Evolutionary conservation across 495 filamentous ascomycete species (phyloP).

Genomic region (Penicillium canescens): DNA sequence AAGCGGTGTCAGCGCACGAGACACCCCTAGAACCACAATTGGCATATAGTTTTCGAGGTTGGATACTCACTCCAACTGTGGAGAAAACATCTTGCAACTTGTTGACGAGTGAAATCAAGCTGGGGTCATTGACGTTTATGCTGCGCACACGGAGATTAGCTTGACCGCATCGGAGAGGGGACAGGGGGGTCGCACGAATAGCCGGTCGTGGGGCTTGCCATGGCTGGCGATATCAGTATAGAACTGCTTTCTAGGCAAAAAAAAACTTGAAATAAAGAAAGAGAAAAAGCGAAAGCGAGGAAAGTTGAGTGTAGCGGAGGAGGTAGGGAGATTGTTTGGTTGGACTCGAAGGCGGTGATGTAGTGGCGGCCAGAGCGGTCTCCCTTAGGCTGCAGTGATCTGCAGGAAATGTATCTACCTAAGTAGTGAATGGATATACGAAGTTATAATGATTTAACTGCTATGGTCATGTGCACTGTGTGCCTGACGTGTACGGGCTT

Average conservation of each 20-base stretch:
- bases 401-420: background rate
- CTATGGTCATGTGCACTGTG: background rate
- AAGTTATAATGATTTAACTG: too few species aligned
- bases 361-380: slow-evolving; percentile 20
- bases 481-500: slow-evolving; percentile 1
- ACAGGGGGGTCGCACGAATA: slow-evolving; percentile 43
- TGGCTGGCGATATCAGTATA: slow-evolving; percentile 36
- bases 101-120: slow-evolving; percentile 92
- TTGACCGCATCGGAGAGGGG: slow-evolving; percentile 28
- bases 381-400: slow-evolving; percentile 8
- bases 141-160: slow-evolving; percentile 45
- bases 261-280: slow-evolving; percentile 8
- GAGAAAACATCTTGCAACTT: slow-evolving; percentile 99
- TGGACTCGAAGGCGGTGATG: slow-evolving; percentile 31
- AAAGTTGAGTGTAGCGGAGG: slow-evolving; percentile 1
- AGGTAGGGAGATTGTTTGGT: slow-evolving; percentile 27
- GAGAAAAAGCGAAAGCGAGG: slow-evolving; percentile 7
- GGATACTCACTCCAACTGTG: slow-evolving; percentile 84
- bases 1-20: slow-evolving; percentile 32
- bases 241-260: slow-evolving; percentile 15
- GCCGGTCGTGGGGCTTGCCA: slow-evolving; percentile 49
- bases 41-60: background rate
- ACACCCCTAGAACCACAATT: slow-evolving; percentile 8
- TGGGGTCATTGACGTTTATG: slow-evolving; percentile 79
- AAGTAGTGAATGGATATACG: background rate